phyloP scores from a whole-genome alignment of 2,329 filamentous ascomycete genomes.

The Hymenoscyphus salicellus region DNA sequence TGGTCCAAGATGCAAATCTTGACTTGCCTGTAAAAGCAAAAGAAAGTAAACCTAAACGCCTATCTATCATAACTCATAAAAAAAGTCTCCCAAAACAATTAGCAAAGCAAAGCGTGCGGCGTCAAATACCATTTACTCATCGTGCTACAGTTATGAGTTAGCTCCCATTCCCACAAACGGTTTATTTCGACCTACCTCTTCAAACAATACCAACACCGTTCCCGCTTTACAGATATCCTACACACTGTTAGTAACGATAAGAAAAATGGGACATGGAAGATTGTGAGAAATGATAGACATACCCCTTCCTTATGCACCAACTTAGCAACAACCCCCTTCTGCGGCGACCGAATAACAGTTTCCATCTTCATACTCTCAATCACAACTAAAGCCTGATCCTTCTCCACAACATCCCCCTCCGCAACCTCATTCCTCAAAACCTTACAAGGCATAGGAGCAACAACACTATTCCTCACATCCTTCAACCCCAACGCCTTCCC shows the following conservation, averaged over 20 bases:
- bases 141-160: not conserved
- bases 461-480: conserved; percentile 75
- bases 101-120: not conserved
- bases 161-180: not conserved
- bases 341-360: conserved; percentile 75
- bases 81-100: not conserved
- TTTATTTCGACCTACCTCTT: conserved; percentile 39
- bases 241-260: conserved; percentile 17
- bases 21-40: no score
- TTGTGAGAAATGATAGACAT: conserved; percentile 38
- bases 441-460: conserved; percentile 97
- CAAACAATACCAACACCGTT: conserved; percentile 71
- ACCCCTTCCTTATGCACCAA: conserved; percentile 73
- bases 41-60: not conserved
- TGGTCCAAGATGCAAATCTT: no score
- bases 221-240: conserved; percentile 77
- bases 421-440: conserved; percentile 83
- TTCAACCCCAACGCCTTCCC: conserved; percentile 83
- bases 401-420: conserved; percentile 77
- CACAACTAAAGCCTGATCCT: conserved; percentile 83
- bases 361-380: conserved; percentile 93
- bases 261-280: conserved; percentile 10
- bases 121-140: not conserved
- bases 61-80: not conserved
- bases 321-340: conserved; percentile 67